Conservation (phyloP, 345 rosid species). For the Sonneratia alba region DNA sequence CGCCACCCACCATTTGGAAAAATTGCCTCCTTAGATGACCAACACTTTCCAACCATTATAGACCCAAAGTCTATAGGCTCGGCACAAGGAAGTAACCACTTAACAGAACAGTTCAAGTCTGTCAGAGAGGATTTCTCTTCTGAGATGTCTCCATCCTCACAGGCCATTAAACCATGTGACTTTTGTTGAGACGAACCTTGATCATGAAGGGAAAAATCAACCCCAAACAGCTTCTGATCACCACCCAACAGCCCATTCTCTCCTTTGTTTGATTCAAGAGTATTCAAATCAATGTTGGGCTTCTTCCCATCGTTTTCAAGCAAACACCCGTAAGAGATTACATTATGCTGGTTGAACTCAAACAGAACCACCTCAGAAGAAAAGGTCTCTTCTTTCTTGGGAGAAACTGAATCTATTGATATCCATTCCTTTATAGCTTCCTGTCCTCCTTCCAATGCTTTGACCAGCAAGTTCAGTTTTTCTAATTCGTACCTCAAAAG, state of each 20-base stretch:
- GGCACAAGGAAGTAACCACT: conserved; percentile 24
- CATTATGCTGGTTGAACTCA: background rate
- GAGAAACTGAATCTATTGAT: conserved; percentile 15
- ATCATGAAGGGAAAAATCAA: conserved; percentile 26
- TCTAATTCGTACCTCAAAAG: conserved; percentile 53
- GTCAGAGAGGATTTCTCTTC: conserved; percentile 13
- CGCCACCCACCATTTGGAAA: conserved; percentile 61
- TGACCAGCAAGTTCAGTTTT: conserved; percentile 49
- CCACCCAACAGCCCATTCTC: conserved; percentile 20
- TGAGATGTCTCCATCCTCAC: conserved; percentile 16
- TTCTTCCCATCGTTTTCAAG: too few species aligned
- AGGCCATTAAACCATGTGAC: conserved; percentile 19
- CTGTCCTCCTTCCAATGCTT: conserved; percentile 62
- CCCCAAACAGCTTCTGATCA: conserved; percentile 41
- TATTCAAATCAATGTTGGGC: too few species aligned
- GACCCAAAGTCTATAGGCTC: conserved; percentile 62
- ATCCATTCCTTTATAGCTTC: conserved; percentile 50
- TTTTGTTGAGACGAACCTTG: conserved; percentile 17
- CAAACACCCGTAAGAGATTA: too few species aligned
- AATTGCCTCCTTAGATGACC: conserved; percentile 64
- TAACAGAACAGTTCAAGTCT: conserved; percentile 12
- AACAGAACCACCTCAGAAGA: conserved; percentile 1
- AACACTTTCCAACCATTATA: conserved; percentile 45
- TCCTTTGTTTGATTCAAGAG: conserved; percentile 17
- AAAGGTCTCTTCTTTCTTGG: conserved; percentile 5